These are phyloP conservation scores for Nematocida displodere DNA, from an alignment of 371 early-diverging fungal species.

Conservation along the genomic window DNA sequence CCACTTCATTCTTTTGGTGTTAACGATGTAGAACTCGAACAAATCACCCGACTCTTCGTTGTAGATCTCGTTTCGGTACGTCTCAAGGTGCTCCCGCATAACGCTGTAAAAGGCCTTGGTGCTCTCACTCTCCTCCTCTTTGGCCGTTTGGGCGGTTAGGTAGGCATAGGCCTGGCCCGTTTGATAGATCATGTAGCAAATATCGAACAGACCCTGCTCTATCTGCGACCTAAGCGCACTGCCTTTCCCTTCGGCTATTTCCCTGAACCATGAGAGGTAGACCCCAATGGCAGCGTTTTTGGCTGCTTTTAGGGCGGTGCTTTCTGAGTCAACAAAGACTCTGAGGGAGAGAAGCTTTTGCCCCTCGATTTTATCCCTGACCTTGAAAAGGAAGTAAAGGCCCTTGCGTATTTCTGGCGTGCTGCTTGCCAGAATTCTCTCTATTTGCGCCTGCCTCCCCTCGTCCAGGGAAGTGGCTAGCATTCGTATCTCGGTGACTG, in stretches of 20 bases:
- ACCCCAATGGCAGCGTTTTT: conserved; percentile 36
- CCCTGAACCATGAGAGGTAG: conserved; percentile 45
- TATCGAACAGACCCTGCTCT: conserved; percentile 9
- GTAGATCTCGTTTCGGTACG: conserved; percentile 19
- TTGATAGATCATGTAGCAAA: conserved; percentile 2
- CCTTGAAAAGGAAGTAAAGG: conserved; percentile 27
- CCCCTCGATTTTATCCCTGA: background rate
- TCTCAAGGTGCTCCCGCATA: background rate
- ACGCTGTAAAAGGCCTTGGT: background rate
- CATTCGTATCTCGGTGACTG: conserved; percentile 15
- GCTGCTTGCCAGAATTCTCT: background rate
- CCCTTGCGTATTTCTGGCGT: conserved; percentile 28
- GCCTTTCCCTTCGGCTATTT: conserved; percentile 27
- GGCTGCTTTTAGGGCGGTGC: background rate
- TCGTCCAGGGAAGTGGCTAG: background rate
- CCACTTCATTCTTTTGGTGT: conserved; percentile 8
- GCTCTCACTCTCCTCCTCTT: background rate
- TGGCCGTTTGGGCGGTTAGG: background rate
- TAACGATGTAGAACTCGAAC: conserved; percentile 8
- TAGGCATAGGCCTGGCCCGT: conserved; percentile 22
- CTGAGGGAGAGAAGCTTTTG: background rate
- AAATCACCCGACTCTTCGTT: background rate
- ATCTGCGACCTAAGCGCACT: background rate
- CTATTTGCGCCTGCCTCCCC: background rate
- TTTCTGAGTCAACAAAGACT: conserved; percentile 9